Percentiles rank a stretch among this genome's conserved stretches.
Conservation (phyloP, 257 asterid species). For the Cynanchum wilfordii region DNA sequence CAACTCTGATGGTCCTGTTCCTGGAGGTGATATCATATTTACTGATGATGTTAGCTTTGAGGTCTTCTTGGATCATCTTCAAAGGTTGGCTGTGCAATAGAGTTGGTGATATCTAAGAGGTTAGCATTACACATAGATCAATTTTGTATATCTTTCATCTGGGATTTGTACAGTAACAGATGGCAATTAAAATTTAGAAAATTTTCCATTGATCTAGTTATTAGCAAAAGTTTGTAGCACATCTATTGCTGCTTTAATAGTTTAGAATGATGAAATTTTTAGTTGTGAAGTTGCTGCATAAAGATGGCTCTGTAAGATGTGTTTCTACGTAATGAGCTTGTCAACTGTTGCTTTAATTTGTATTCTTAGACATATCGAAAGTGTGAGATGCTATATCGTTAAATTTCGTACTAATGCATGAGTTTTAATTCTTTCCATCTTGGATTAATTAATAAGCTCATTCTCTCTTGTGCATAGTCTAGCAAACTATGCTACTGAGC, state of each 20-base stretch:
- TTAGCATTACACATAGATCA: slow-evolving; percentile 28
- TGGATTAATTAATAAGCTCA: neutral
- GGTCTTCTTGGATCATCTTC: slow-evolving; percentile 95
- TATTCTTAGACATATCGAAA: neutral
- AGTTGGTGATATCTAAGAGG: slow-evolving; percentile 31
- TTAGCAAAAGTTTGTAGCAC: slow-evolving; percentile 19
- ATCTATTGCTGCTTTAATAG: slow-evolving; percentile 15
- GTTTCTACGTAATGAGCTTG: neutral
- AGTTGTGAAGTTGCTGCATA: neutral
- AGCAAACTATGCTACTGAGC: neutral
- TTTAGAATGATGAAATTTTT: neutral
- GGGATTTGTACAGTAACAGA: slow-evolving; percentile 43
- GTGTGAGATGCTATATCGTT: neutral
- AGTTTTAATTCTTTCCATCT: neutral
- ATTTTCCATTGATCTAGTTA: slow-evolving; percentile 11
- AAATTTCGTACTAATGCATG: neutral
- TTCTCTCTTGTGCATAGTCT: neutral
- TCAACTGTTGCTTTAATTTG: neutral
- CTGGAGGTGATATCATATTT: slow-evolving; percentile 86
- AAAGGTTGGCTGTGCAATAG: slow-evolving; percentile 92
- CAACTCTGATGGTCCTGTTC: slow-evolving; percentile 59
- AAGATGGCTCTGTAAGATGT: neutral
- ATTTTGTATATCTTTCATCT: slow-evolving; percentile 40
- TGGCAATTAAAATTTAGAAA: slow-evolving; percentile 1
- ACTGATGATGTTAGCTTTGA: slow-evolving; percentile 98